Conservation (phyloP, 805 yeast genomes). For the Schwanniomyces pseudopolymorphus region DNA sequence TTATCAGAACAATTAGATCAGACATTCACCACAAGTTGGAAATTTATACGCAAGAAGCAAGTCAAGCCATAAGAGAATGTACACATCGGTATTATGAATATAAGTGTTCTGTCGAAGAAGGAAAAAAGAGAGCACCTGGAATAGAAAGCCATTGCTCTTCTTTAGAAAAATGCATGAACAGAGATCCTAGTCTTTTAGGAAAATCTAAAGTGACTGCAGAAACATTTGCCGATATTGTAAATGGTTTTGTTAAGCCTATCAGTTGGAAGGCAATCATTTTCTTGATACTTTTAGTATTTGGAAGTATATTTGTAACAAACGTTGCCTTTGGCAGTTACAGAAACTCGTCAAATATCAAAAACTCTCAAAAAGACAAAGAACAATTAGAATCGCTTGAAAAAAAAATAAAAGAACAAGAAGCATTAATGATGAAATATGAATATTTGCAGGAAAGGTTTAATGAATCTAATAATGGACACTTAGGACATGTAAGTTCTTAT, state of each 20-base stretch:
- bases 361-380: not conserved
- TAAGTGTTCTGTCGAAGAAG: constrained; percentile 59
- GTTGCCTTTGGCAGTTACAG: constrained; percentile 44
- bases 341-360: constrained; percentile 11
- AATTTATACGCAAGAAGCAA: constrained; percentile 55
- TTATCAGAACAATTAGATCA: constrained; percentile 53
- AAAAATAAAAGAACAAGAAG: constrained; percentile 13
- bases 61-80: constrained; percentile 68
- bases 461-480: not conserved
- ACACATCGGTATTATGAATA: constrained; percentile 67
- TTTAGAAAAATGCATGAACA: constrained; percentile 82
- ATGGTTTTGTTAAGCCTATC: constrained; percentile 71
- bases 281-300: constrained; percentile 45
- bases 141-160: constrained; percentile 64
- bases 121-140: constrained; percentile 62
- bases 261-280: constrained; percentile 65
- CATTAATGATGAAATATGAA: constrained; percentile 1
- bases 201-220: constrained; percentile 75
- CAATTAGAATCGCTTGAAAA: constrained; percentile 12
- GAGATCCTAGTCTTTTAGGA: constrained; percentile 68
- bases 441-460: not conserved
- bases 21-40: constrained; percentile 77
- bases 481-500: not conserved
- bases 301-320: constrained; percentile 53
- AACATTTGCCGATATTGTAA: constrained; percentile 77